Conservation (phyloP, 1,139 yeast genomes). For the Yamadazyma atlantica region DNA sequence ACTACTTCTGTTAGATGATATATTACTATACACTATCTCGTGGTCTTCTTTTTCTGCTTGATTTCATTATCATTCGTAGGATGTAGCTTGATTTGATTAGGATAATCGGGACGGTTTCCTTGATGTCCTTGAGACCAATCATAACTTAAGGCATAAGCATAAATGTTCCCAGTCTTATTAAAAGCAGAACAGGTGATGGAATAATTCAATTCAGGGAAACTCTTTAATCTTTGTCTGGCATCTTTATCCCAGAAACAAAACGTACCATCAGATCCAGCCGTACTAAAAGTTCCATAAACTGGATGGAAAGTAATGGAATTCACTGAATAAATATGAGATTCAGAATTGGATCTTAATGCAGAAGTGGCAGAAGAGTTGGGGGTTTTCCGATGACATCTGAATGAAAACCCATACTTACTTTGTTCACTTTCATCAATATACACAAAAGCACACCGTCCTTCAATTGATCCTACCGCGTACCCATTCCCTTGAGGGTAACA, state of each 20-base stretch:
- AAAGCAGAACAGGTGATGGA: constrained; percentile 79
- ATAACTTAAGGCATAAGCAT: constrained; percentile 90
- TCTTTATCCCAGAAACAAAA: constrained; percentile 97
- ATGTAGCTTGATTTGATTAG: constrained; percentile 77
- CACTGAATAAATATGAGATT: constrained; percentile 68
- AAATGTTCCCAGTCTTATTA: constrained; percentile 78
- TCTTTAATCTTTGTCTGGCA: constrained; percentile 82
- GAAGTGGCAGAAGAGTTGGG: constrained; percentile 26
- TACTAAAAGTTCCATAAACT: constrained; percentile 81
- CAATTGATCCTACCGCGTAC: constrained; percentile 89
- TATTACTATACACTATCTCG: constrained; percentile 2
- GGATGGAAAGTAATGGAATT: constrained; percentile 89
- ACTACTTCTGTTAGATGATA: too few species aligned
- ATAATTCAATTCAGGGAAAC: constrained; percentile 70
- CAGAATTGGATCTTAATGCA: constrained; percentile 36
- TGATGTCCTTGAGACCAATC: constrained; percentile 94
- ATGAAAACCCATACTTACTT: constrained; percentile 73
- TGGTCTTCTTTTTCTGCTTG: constrained; percentile 63
- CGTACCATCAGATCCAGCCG: constrained; percentile 95
- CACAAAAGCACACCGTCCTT: constrained; percentile 96
- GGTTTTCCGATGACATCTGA: constrained; percentile 86
- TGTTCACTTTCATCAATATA: constrained; percentile 85
- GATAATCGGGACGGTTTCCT: constrained; percentile 73
- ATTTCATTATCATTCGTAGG: constrained; percentile 84
- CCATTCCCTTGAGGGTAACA: constrained; percentile 93